These are phyloP conservation scores for Boletus bicolor DNA, from an alignment of 768 basidiomycete genomes.

Conservation along the genomic window DNA sequence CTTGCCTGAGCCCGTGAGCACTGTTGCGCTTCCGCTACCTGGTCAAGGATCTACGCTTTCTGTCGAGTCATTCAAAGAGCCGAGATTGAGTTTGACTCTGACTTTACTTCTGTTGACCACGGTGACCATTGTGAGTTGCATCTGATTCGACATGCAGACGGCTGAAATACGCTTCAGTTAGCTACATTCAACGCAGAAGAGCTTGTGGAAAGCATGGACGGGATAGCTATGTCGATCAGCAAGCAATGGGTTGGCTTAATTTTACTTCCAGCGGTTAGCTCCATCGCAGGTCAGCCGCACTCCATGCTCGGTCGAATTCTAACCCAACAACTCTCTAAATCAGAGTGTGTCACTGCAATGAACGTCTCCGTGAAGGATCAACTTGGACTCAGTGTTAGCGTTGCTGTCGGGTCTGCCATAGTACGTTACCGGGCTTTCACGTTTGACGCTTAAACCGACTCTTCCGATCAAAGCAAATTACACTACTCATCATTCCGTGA, in stretches of 20 bases:
- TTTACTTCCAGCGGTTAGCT: slow-evolving; percentile 79
- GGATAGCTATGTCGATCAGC: slow-evolving; percentile 64
- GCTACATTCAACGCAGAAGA: slow-evolving; percentile 65
- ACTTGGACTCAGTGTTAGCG: slow-evolving; percentile 77
- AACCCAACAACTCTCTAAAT: background rate
- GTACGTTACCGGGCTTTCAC: slow-evolving; percentile 37
- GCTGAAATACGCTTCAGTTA: slow-evolving; percentile 31
- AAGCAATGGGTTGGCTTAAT: slow-evolving; percentile 91
- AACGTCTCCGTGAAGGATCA: slow-evolving; percentile 86
- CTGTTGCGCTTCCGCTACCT: slow-evolving; percentile 15
- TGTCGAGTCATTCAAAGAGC: slow-evolving; percentile 39
- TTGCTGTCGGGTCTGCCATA: slow-evolving; percentile 78
- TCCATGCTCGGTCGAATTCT: background rate
- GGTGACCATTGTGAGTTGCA: slow-evolving; percentile 58
- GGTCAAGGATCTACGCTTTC: slow-evolving; percentile 15
- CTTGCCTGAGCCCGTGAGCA: slow-evolving; percentile 11
- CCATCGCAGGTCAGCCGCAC: slow-evolving; percentile 60
- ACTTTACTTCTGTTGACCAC: slow-evolving; percentile 51
- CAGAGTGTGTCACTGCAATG: slow-evolving; percentile 86
- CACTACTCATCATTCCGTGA: slow-evolving; percentile 81
- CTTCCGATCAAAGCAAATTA: slow-evolving; percentile 58
- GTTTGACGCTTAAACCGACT: background rate
- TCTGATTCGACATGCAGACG: background rate
- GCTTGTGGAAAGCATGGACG: slow-evolving; percentile 83
- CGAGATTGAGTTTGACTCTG: slow-evolving; percentile 57